These are phyloP conservation scores for Lachancea quebecensis DNA, from an alignment of 805 yeast species.

Conservation along the genomic window DNA sequence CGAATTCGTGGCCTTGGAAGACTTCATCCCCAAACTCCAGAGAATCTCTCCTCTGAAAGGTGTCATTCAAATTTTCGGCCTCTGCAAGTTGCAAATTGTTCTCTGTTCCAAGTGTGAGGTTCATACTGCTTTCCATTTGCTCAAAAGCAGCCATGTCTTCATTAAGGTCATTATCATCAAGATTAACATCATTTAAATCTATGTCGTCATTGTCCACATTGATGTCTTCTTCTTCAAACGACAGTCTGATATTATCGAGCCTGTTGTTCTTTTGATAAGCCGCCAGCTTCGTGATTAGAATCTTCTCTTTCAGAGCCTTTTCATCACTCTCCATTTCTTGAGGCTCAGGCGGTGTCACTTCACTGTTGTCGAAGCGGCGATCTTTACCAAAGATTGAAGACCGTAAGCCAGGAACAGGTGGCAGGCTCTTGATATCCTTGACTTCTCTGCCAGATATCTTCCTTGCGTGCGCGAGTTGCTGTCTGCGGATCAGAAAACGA, in stretches of 20 bases:
- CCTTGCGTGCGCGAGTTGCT: constrained; percentile 21
- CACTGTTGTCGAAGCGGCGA: constrained; percentile 21
- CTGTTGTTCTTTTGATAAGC: constrained; percentile 30
- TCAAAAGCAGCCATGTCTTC: constrained; percentile 5
- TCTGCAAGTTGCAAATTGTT: constrained; percentile 21
- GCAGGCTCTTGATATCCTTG: constrained; percentile 15
- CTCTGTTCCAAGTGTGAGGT: neutral
- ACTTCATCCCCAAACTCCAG: constrained; percentile 20
- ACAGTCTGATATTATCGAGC: constrained; percentile 26
- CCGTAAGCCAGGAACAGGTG: constrained; percentile 23
- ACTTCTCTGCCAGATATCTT: constrained; percentile 19
- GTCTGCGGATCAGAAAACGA: constrained; percentile 26
- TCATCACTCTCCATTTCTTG: constrained; percentile 34
- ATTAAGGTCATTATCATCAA: constrained; percentile 8
- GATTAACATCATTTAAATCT: constrained; percentile 5
- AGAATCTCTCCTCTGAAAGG: constrained; percentile 30
- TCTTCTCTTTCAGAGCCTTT: constrained; percentile 11
- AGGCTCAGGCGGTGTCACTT: constrained; percentile 26
- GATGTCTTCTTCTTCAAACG: constrained; percentile 21
- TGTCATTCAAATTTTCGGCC: constrained; percentile 26
- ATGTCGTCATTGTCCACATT: constrained; percentile 2
- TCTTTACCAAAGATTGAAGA: constrained; percentile 14
- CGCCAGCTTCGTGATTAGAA: constrained; percentile 37
- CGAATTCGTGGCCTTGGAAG: constrained; percentile 1
- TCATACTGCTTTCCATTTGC: neutral